Evolutionary conservation across 768 basidiomycete genomes (phyloP).

Genomic region (Leccinum aurantiacum): DNA sequence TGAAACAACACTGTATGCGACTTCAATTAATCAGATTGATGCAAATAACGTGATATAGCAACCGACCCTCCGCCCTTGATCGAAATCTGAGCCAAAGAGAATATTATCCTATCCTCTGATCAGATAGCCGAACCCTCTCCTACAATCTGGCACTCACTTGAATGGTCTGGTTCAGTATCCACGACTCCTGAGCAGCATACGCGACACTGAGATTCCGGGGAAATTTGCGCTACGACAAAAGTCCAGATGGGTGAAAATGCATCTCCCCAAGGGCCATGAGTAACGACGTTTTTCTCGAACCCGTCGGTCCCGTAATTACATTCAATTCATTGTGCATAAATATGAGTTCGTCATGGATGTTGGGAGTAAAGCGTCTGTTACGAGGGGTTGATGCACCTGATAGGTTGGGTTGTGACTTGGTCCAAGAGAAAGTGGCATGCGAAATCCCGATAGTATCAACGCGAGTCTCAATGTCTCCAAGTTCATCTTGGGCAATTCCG

Average conservation of each 20-base stretch:
- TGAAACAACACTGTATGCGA: slow-evolving; percentile 33
- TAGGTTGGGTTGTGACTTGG: neutral
- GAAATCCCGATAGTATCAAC: slow-evolving; percentile 4
- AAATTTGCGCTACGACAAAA: slow-evolving; percentile 64
- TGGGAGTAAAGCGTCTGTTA: slow-evolving; percentile 47
- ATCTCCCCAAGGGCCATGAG: slow-evolving; percentile 67
- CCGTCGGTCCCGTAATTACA: slow-evolving; percentile 58
- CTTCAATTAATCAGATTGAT: neutral
- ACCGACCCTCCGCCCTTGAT: slow-evolving; percentile 7
- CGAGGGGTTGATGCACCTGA: neutral
- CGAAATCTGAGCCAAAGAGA: slow-evolving; percentile 8
- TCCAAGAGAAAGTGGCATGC: slow-evolving; percentile 10
- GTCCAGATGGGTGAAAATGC: slow-evolving; percentile 52
- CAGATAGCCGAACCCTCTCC: neutral
- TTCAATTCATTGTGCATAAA: slow-evolving; percentile 56
- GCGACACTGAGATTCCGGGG: slow-evolving; percentile 68
- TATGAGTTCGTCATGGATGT: slow-evolving; percentile 49
- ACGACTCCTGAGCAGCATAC: slow-evolving; percentile 82
- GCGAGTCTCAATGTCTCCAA: neutral
- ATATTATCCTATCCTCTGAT: slow-evolving; percentile 7
- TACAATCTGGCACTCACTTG: slow-evolving; percentile 34
- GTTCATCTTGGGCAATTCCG: neutral
- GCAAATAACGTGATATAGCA: neutral
- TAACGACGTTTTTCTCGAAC: slow-evolving; percentile 62
- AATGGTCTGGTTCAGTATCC: slow-evolving; percentile 80